phyloP scores from a whole-genome alignment of 2,329 filamentous ascomycete species.

The Trichoderma sp. region DNA sequence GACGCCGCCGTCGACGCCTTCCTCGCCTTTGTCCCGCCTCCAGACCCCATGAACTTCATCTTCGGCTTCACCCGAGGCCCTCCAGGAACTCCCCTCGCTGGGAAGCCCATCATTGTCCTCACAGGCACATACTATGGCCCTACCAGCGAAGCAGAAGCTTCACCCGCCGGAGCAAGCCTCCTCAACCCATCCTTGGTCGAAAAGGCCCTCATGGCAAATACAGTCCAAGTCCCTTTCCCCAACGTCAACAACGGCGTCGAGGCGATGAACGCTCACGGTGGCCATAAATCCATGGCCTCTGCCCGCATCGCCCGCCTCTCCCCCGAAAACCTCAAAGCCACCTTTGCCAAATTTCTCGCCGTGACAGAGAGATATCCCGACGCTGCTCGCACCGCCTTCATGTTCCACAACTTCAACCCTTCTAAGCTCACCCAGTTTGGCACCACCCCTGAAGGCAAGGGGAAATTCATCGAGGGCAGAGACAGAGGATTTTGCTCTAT shows the following conservation, averaged over 20 bases:
- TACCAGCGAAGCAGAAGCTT: conserved; percentile 27
- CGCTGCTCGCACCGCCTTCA: conserved; percentile 21
- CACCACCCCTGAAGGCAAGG: neutral
- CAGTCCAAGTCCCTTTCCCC: conserved; percentile 26
- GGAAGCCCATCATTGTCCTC: conserved; percentile 34
- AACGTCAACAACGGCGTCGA: conserved; percentile 30
- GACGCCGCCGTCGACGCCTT: conserved; percentile 28
- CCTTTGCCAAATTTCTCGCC: conserved; percentile 30
- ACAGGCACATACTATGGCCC: conserved; percentile 31
- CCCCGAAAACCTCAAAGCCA: conserved; percentile 23
- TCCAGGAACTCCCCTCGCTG: conserved; percentile 32
- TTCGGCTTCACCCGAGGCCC: conserved; percentile 35
- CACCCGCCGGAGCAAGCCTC: conserved; percentile 23
- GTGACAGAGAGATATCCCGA: conserved; percentile 28
- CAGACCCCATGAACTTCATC: conserved; percentile 23
- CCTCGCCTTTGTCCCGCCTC: conserved; percentile 24
- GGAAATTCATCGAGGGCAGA: conserved; percentile 27
- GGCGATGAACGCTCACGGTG: conserved; percentile 31
- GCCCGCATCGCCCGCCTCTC: conserved; percentile 27
- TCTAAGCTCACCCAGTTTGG: conserved; percentile 20
- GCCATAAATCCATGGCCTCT: conserved; percentile 33
- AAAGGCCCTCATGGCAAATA: conserved; percentile 30
- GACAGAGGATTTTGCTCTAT: conserved; percentile 26
- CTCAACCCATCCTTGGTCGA: conserved; percentile 23
- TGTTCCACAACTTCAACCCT: conserved; percentile 26